A percentile compares a stretch with the other conserved stretches of the same genome.
Conservation (phyloP, 23 red algal species). For the Gracilaria domingensis region DNA sequence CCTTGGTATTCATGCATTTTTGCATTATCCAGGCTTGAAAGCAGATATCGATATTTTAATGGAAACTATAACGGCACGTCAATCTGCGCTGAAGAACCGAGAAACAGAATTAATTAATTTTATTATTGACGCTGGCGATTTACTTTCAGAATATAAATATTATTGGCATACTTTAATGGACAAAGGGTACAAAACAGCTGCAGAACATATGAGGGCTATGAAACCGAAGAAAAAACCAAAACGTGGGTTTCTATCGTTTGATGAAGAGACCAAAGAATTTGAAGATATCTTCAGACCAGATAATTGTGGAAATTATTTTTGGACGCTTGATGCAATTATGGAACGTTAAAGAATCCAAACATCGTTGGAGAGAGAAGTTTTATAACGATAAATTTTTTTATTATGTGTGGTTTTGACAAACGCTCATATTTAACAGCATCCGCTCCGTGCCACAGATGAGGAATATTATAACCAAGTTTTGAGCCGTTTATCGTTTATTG, state of each 20-base stretch:
- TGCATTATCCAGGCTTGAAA: not conserved
- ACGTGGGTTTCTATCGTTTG: not conserved
- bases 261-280: not conserved
- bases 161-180: not conserved
- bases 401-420: constrained; percentile 31
- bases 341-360: not conserved
- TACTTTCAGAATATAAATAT: not conserved
- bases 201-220: not conserved
- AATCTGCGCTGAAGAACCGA: not conserved
- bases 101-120: not conserved
- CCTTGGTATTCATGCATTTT: not conserved
- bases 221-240: constrained; percentile 19
- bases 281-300: constrained; percentile 20
- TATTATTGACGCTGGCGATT: not conserved
- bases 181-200: not conserved
- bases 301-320: constrained; percentile 43
- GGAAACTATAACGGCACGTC: not conserved
- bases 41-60: not conserved
- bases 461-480: not conserved
- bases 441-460: constrained; percentile 2
- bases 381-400: constrained; percentile 4
- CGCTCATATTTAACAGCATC: constrained; percentile 12
- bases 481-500: constrained; percentile 2
- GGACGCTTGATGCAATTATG: not conserved
- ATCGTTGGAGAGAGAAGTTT: not conserved